These are phyloP conservation scores for Pezicula rhizophila DNA, from an alignment of 2,329 filamentous ascomycete species.

Conservation along the genomic window DNA sequence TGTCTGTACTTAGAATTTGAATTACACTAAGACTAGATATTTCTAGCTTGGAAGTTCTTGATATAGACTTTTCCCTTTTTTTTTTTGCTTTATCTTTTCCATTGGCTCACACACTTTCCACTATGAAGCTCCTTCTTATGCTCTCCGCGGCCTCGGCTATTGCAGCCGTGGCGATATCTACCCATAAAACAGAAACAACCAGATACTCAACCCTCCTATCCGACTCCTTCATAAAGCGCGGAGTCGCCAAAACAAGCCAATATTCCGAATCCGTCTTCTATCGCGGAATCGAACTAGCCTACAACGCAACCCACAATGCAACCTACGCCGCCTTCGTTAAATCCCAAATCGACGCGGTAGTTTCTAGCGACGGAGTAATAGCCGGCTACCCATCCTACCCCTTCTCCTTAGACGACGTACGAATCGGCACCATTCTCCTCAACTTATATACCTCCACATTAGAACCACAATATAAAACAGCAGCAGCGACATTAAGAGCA, in stretches of 20 bases:
- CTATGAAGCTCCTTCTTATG: neutral
- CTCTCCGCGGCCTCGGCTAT: neutral
- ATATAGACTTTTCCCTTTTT: too few relatives aligned
- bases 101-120: too few relatives aligned
- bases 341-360: constrained; percentile 39
- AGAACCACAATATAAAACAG: constrained; percentile 41
- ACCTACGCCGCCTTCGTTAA: constrained; percentile 39
- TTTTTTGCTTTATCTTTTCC: too few relatives aligned
- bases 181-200: neutral
- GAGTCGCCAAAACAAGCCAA: constrained; percentile 32
- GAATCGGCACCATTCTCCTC: constrained; percentile 46
- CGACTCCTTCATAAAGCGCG: constrained; percentile 38
- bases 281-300: constrained; percentile 39
- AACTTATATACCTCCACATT: constrained; percentile 41
- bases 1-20: too few relatives aligned
- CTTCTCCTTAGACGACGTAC: constrained; percentile 47
- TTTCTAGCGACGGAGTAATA: constrained; percentile 39
- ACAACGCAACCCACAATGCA: constrained; percentile 36
- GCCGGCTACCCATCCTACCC: constrained; percentile 40
- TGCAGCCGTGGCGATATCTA: neutral
- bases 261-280: constrained; percentile 42
- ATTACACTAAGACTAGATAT: too few relatives aligned
- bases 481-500: constrained; percentile 38
- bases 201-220: constrained; percentile 29
- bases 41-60: too few relatives aligned